phyloP scores from a whole-genome alignment of 257 asterid species.

The Lantana camara region DNA sequence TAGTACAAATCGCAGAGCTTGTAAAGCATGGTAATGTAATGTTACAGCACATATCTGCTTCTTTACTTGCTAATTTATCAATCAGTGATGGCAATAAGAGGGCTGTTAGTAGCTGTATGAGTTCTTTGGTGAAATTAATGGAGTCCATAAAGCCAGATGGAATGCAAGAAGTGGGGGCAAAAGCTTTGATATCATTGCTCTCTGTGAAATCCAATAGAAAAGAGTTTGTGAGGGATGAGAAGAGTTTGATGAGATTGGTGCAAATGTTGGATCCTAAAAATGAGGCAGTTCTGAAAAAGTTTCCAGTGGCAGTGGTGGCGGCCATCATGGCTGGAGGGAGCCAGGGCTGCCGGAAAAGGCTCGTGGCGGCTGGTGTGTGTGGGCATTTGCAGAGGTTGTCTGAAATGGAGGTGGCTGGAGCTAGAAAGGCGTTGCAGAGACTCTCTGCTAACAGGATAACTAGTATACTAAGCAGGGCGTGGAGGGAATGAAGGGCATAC shows the following conservation, averaged over 20 bases:
- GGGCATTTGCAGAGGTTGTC: constrained; percentile 73
- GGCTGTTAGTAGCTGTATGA: constrained; percentile 70
- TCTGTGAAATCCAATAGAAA: constrained; percentile 70
- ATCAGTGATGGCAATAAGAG: constrained; percentile 73
- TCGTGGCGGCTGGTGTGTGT: constrained; percentile 67
- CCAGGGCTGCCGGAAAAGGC: constrained; percentile 81
- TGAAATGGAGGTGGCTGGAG: constrained; percentile 72
- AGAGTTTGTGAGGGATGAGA: constrained; percentile 82
- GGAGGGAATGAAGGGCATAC: constrained; percentile 61
- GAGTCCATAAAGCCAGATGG: constrained; percentile 89
- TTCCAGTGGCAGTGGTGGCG: constrained; percentile 72
- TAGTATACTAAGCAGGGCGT: constrained; percentile 67
- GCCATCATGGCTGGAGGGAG: constrained; percentile 88
- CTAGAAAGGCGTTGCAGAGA: constrained; percentile 86
- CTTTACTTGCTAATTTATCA: constrained; percentile 70
- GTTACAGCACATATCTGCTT: constrained; percentile 82
- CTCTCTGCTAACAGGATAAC: constrained; percentile 80
- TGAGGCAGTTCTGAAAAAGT: constrained; percentile 72
- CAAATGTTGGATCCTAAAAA: constrained; percentile 78
- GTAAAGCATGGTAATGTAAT: constrained; percentile 68
- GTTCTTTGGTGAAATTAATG: constrained; percentile 81
- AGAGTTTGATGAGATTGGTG: constrained; percentile 68
- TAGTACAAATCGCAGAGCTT: constrained; percentile 65
- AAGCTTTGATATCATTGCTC: constrained; percentile 77
- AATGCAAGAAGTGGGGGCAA: constrained; percentile 83